Percentiles rank a stretch among this genome's conserved stretches.
Evolutionary conservation across 495 filamentous ascomycete genomes (phyloP).

Genomic region (Lasiosphaeris hirsuta): DNA sequence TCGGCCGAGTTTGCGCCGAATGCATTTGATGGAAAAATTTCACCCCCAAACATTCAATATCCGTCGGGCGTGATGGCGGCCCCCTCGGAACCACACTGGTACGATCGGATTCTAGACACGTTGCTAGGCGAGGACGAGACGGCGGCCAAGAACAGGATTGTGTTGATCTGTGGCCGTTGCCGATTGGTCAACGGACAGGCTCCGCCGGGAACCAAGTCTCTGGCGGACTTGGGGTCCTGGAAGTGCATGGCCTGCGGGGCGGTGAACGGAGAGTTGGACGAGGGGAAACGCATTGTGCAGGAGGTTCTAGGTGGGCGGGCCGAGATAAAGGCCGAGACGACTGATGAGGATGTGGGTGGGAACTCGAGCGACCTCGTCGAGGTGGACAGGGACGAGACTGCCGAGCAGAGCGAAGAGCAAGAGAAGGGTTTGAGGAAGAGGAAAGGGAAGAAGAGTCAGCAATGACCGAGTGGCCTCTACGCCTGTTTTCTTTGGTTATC

Average conservation of each 20-base stretch:
- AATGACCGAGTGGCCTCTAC: not conserved
- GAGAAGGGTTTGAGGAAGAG: not conserved
- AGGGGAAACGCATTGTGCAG: conserved; percentile 58
- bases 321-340: conserved; percentile 6
- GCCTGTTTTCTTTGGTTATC: not conserved
- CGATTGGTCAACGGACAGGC: conserved; percentile 94
- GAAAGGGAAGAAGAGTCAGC: conserved; percentile 7
- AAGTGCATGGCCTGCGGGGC: conserved; percentile 79
- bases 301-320: conserved; percentile 39
- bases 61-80: conserved; percentile 23
- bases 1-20: conserved; percentile 58
- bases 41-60: conserved; percentile 38
- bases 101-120: conserved; percentile 88
- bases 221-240: conserved; percentile 85
- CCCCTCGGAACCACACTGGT: conserved; percentile 68
- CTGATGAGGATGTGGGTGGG: conserved; percentile 30
- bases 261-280: conserved; percentile 75
- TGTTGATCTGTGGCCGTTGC: conserved; percentile 79
- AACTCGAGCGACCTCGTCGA: conserved; percentile 38
- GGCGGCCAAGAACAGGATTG: conserved; percentile 83
- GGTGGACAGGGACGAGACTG: conserved; percentile 35
- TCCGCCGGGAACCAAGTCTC: conserved; percentile 74
- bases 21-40: conserved; percentile 47
- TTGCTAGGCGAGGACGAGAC: conserved; percentile 95
- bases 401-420: conserved; percentile 8